These are phyloP conservation scores for Buxus sempervirens DNA, from an alignment of 164 flowering plant species.

Conservation along the genomic window DNA sequence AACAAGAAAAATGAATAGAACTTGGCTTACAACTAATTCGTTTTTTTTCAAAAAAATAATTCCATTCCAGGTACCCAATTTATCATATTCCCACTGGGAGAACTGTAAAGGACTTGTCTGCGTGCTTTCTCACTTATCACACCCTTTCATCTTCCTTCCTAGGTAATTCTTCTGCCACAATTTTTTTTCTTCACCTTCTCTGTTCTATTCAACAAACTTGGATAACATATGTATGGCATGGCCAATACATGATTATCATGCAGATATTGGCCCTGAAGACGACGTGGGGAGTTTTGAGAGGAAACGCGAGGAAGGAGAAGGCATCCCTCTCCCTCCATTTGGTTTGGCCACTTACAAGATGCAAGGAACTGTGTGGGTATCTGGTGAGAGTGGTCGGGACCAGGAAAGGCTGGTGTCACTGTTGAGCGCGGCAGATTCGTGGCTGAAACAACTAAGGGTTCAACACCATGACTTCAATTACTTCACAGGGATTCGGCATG, in stretches of 20 bases:
- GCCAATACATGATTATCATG: too few relatives aligned
- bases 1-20: background rate
- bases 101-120: conserved; percentile 85
- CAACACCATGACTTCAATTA: conserved; percentile 92
- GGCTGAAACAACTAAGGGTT: conserved; percentile 91
- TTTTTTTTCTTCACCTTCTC: background rate
- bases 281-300: conserved; percentile 26
- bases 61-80: conserved; percentile 97
- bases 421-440: conserved; percentile 84
- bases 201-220: background rate
- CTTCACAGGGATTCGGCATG: conserved; percentile 62
- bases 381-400: conserved; percentile 56
- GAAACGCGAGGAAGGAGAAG: conserved; percentile 52
- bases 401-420: conserved; percentile 67
- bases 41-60: too few relatives aligned
- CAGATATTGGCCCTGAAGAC: conserved; percentile 56
- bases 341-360: conserved; percentile 93
- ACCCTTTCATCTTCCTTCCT: conserved; percentile 95
- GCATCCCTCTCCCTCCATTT: conserved; percentile 66
- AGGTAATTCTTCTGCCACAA: conserved; percentile 39
- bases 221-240: too few relatives aligned
- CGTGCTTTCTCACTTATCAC: conserved; percentile 94
- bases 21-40: background rate
- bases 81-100: conserved; percentile 96
- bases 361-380: conserved; percentile 83